Conservation (phyloP, 1,139 yeast species). For the Protomyces inundatus region DNA sequence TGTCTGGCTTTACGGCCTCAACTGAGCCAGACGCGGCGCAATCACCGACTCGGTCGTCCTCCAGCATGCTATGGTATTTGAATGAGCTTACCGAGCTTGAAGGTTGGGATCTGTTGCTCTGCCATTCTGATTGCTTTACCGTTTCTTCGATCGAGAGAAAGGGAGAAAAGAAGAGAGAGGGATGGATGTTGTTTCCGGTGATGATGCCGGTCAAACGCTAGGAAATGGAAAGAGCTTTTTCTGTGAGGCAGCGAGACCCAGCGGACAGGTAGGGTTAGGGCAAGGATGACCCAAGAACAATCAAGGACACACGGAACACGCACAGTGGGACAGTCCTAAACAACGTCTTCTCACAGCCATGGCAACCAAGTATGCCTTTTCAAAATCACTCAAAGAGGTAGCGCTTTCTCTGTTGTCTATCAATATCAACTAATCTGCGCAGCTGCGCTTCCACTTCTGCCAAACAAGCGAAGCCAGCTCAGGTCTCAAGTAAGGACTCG, state of each 20-base stretch:
- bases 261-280: no score
- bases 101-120: conserved; percentile 78
- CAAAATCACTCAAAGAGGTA: conserved; percentile 51
- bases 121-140: background rate
- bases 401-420: background rate
- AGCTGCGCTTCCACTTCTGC: conserved; percentile 72
- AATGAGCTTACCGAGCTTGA: conserved; percentile 60
- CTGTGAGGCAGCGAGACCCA: no score
- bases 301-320: no score
- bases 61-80: background rate
- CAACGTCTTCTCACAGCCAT: conserved; percentile 36
- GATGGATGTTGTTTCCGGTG: no score
- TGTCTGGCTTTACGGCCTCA: no score
- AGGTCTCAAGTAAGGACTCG: conserved; percentile 48
- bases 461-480: conserved; percentile 68
- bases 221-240: no score
- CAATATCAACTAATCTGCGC: conserved; percentile 36
- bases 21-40: no score
- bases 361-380: conserved; percentile 56
- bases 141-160: no score
- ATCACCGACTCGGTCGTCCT: no score
- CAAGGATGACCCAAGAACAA: no score
- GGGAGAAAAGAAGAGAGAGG: no score
- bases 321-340: background rate
- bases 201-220: no score